Base-by-base conservation (phyloP, 345 rosid species). In the Gossypium turneri region DNA sequence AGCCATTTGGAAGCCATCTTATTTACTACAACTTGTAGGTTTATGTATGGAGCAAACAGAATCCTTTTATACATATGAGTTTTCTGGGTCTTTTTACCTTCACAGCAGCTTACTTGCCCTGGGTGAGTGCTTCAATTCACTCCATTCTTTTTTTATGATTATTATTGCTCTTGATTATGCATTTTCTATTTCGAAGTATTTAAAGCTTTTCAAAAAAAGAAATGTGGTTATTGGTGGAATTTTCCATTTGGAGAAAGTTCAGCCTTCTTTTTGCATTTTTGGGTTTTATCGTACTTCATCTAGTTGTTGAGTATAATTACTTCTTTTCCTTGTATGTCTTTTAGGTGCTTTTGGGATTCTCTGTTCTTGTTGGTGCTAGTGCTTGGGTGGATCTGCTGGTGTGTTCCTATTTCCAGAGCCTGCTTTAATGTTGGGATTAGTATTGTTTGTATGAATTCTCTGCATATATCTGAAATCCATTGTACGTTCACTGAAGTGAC, bases 371-470 rank as follows among this genome's bases (percentile, higher is more conserved):
- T 61, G 66, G 66, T 66, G 94, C 97, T 62, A 95, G 88, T 84
- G 93, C 97, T n/a, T 95, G 99, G 98, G 98, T 90, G 47, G 98
- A 95, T 85, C 82, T 95, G 72, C 80, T 95, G 97, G 99, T 95
- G 53, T 4, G 85, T 75, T 70, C 72, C 52, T 34, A 44, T 56
- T 72, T 75, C 38, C 29, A 20, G 25, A 34, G 47, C 61, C 53
- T 66, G 19, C 72, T 67, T 67, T 67, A 67, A 25, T 3, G 57
- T 67, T 15, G 13, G 41, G 41, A 67, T 29, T 24, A 50, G 57
- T 67, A 16, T 9, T 48, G 13, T 48, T 67, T 48, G 56, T 48
- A 3, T 48, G 20, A 48, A 67, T 47, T 15, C 51, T 67, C 38
- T 67, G 72, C 57, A 15, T 67, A 47, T 48, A 20, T 67, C 48